Evolutionary conservation across 345 rosid genomes (phyloP).

Genomic region (Citrus sinensis): DNA sequence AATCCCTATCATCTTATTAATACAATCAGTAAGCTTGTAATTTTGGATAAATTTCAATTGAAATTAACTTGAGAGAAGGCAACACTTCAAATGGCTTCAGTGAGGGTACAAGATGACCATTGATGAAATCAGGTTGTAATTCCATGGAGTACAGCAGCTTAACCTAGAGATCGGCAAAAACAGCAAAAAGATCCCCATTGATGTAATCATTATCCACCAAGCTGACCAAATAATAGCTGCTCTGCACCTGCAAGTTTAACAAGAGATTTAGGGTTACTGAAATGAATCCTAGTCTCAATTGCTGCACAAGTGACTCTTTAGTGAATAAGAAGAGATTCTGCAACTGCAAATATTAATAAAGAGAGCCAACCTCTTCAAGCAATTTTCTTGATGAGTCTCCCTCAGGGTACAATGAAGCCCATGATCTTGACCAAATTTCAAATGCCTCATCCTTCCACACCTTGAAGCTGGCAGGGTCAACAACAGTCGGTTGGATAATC

Average conservation of each 20-base stretch:
- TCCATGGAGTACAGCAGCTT: neutral
- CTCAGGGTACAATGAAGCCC: conserved; percentile 78
- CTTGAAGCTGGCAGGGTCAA: conserved; percentile 88
- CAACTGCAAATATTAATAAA: neutral
- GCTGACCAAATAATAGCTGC: conserved; percentile 78
- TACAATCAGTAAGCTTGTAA: conserved; percentile 5
- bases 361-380: conserved; percentile 63
- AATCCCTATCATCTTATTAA: conserved; percentile 23
- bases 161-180: conserved; percentile 54
- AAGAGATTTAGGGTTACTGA: neutral
- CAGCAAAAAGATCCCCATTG: conserved; percentile 57
- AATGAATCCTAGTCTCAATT: neutral
- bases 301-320: neutral
- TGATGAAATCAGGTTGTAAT: neutral
- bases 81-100: neutral
- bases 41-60: neutral
- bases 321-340: neutral
- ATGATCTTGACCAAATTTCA: conserved; percentile 86
- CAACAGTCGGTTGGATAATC: conserved; percentile 92
- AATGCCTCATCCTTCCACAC: conserved; percentile 99
- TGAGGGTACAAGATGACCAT: neutral
- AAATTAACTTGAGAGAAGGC: neutral
- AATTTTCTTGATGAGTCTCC: conserved; percentile 59
- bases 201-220: conserved; percentile 86
- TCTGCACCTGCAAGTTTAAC: conserved; percentile 62